phyloP scores from a whole-genome alignment of 2,329 filamentous ascomycete species.

The Colletotrichum liriopes region DNA sequence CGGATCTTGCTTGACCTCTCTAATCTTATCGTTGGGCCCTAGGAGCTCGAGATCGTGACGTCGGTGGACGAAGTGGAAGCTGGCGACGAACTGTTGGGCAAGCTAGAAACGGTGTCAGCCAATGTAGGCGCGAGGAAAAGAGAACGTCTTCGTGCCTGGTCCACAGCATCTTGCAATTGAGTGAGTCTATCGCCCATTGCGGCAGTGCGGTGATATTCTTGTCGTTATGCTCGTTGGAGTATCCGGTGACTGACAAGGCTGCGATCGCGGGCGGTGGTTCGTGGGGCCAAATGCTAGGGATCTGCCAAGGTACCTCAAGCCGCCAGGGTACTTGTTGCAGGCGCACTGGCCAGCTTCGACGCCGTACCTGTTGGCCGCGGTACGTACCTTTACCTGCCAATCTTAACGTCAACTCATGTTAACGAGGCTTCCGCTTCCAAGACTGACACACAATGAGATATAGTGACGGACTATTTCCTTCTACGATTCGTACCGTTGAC shows the following conservation, averaged over 20 bases:
- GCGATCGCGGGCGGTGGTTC: background rate
- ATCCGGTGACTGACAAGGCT: constrained; percentile 17
- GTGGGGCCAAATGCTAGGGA: constrained; percentile 6
- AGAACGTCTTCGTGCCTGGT: constrained; percentile 71
- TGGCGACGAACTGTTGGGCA: constrained; percentile 78
- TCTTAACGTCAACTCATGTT: constrained; percentile 8
- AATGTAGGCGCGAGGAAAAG: background rate
- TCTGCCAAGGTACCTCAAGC: background rate
- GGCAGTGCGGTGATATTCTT: background rate
- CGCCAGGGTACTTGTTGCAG: background rate
- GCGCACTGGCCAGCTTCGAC: constrained; percentile 11
- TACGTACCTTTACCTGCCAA: constrained; percentile 24
- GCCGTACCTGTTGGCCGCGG: background rate
- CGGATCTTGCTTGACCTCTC: constrained; percentile 70
- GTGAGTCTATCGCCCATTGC: constrained; percentile 83
- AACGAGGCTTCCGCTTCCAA: background rate
- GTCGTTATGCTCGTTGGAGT: background rate
- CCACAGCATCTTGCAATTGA: constrained; percentile 87
- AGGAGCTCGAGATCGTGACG: constrained; percentile 78
- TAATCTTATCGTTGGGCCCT: constrained; percentile 70
- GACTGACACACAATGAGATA: background rate
- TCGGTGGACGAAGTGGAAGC: constrained; percentile 75
- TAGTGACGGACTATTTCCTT: background rate
- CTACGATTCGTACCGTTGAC: background rate
- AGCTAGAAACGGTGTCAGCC: constrained; percentile 62